Evolutionary conservation across 129 eudicot species (phyloP), one percentile per base, ranked within the genome.

Genomic region (Cynara cardunculus): DNA sequence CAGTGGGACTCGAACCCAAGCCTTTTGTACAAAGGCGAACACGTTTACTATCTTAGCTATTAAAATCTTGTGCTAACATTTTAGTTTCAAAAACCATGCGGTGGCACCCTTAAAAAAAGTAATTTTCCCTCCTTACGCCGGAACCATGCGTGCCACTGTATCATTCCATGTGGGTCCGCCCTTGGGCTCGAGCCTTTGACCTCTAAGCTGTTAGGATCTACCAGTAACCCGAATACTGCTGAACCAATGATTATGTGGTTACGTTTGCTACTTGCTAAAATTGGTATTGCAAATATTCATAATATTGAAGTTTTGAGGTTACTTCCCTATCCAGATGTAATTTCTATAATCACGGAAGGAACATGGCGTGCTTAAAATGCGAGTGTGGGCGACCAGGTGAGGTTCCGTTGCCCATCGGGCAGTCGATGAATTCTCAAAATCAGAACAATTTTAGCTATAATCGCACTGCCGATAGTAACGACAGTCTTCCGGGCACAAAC

Each of bases 261-360:
- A 81, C 49, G 19, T 73, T 35, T 26, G 74, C 74, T 81, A 65
- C 32, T 44, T n/a, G 28, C 67, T 72, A 39, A 27, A 73, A 26
- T 37, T 28, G 14, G 74, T 44, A 67, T 81, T 44, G 71, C 61
- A 10, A 34, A 34, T 69, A 21, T 56, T 56, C 39, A 62, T 30
- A 18, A 49, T 65, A 61, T 61, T 82, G 13, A 74, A 46, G 44
- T 71, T 62, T 72, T 56, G 66, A 82, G 32, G 53, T 80, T 9
- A 56, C 74, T 59, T 31, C 61, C 25, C 26, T 49, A 41, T 85
- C 37, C 89, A 94, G 98, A 85, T 94, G 98, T 81, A 73, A 85
- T 78, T 94, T 92, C 87, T 89, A 27, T 56, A 94, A 94, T 73
- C 79, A 90, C 46, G 93, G 97, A 74, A 87, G 91, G 31, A 94